Conservation (phyloP, 2,329 filamentous ascomycete genomes). For the Cordyceps militaris region DNA sequence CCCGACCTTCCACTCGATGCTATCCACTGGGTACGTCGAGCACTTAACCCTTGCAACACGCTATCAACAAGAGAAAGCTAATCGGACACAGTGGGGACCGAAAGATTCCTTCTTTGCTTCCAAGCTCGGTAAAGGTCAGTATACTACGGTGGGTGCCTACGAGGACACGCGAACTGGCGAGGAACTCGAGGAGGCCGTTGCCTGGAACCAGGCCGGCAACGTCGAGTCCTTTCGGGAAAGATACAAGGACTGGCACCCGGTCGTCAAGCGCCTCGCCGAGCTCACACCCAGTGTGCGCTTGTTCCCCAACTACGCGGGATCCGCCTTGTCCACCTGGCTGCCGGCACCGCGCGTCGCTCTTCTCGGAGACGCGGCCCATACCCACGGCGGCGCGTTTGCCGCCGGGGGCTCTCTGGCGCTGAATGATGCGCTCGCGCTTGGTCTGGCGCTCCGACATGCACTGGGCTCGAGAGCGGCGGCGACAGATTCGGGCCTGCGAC, state of each 20-base stretch:
- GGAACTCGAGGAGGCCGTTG: slow-evolving; percentile 22
- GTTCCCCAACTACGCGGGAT: slow-evolving; percentile 35
- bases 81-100: not conserved
- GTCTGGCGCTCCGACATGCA: not conserved
- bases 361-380: slow-evolving; percentile 32
- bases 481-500: not conserved
- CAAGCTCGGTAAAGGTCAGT: slow-evolving; percentile 32
- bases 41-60: no score
- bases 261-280: slow-evolving; percentile 31
- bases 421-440: slow-evolving; percentile 24
- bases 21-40: slow-evolving; percentile 13
- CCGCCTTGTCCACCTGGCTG: slow-evolving; percentile 31
- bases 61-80: not conserved
- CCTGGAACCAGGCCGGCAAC: slow-evolving; percentile 32
- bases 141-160: slow-evolving; percentile 35
- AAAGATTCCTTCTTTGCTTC: slow-evolving; percentile 32
- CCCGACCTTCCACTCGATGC: slow-evolving; percentile 14
- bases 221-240: slow-evolving; percentile 28
- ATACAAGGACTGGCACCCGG: slow-evolving; percentile 34
- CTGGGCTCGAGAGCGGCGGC: not conserved
- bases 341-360: slow-evolving; percentile 25
- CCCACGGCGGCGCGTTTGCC: slow-evolving; percentile 33
- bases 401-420: slow-evolving; percentile 32
- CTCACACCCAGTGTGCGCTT: slow-evolving; percentile 32
- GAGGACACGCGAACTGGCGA: slow-evolving; percentile 29